These are phyloP conservation scores for Panaeolus cyanescens DNA, from an alignment of 768 basidiomycete genomes.

Conservation along the genomic window DNA sequence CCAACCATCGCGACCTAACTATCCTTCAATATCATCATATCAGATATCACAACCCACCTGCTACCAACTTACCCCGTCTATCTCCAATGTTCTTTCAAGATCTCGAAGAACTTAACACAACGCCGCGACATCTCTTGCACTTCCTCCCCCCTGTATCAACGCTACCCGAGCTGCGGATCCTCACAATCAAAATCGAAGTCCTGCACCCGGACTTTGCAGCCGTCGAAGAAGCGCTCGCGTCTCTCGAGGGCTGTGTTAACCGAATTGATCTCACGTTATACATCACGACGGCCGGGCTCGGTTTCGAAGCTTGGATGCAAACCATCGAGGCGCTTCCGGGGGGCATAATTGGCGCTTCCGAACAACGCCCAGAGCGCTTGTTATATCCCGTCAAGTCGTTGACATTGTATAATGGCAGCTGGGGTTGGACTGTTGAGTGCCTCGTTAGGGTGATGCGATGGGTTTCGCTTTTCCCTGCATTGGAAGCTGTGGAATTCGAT, in stretches of 20 bases:
- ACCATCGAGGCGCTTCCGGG: neutral
- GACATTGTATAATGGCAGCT: neutral
- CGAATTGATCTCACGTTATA: slow-evolving; percentile 15
- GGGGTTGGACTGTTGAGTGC: neutral
- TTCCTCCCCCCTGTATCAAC: slow-evolving; percentile 14
- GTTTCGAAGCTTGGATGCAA: slow-evolving; percentile 17
- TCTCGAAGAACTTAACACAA: neutral
- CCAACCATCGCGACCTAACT: neutral
- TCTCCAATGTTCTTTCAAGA: neutral
- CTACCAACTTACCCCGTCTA: neutral
- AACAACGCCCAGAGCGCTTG: neutral
- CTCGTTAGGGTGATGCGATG: neutral
- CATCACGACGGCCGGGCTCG: slow-evolving; percentile 14
- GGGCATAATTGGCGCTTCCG: neutral
- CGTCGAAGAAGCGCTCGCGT: slow-evolving; percentile 14
- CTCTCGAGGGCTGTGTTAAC: slow-evolving; percentile 12
- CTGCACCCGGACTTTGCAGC: slow-evolving; percentile 10
- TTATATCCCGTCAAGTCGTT: neutral
- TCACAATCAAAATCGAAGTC: slow-evolving; percentile 16
- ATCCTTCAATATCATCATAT: neutral
- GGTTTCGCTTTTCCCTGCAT: neutral
- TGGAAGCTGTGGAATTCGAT: neutral
- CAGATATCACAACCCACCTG: neutral
- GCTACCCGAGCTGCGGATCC: slow-evolving; percentile 3
- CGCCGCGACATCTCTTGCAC: slow-evolving; percentile 8